These are phyloP conservation scores for Mytilinidion resinicola DNA, from an alignment of 495 filamentous ascomycete species.

Conservation along the genomic window DNA sequence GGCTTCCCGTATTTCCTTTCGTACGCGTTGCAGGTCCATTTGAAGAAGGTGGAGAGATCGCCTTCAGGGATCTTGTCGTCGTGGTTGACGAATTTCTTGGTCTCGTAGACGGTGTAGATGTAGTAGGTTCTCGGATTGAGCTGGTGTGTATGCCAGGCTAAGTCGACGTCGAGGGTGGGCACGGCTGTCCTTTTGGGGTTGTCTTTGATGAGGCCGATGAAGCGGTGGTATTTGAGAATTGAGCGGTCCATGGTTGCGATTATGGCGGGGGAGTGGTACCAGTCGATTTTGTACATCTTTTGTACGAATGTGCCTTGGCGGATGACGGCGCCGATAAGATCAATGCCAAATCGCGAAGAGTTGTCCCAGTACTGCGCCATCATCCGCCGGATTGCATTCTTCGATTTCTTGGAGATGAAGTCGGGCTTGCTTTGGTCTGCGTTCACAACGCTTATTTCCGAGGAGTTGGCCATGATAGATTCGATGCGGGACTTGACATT, in stretches of 20 bases:
- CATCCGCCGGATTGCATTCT: slow-evolving; percentile 59
- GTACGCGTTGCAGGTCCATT: slow-evolving; percentile 68
- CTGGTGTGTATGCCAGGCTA: slow-evolving; percentile 64
- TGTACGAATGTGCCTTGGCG: slow-evolving; percentile 73
- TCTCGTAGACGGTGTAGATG: slow-evolving; percentile 41
- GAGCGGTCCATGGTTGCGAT: slow-evolving; percentile 60
- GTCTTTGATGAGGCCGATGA: slow-evolving; percentile 57
- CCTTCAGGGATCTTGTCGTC: slow-evolving; percentile 75
- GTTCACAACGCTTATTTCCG: background rate
- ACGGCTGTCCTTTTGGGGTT: slow-evolving; percentile 56
- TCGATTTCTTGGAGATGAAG: slow-evolving; percentile 30
- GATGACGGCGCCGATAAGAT: slow-evolving; percentile 72
- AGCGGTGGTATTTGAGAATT: slow-evolving; percentile 62
- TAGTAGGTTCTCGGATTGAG: slow-evolving; percentile 61
- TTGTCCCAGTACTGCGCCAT: slow-evolving; percentile 80
- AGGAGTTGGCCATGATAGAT: background rate
- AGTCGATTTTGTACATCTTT: slow-evolving; percentile 75
- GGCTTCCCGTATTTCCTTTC: slow-evolving; percentile 55
- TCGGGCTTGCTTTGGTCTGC: slow-evolving; percentile 14
- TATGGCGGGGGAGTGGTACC: slow-evolving; percentile 64
- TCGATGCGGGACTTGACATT: slow-evolving; percentile 2
- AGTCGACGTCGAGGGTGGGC: slow-evolving; percentile 81
- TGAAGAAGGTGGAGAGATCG: slow-evolving; percentile 56
- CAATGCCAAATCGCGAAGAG: slow-evolving; percentile 59
- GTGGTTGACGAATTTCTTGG: slow-evolving; percentile 63